These are phyloP conservation scores for Wallacemonas sp. DNA, from an alignment of 208 protist genomes.

Conservation along the genomic window DNA sequence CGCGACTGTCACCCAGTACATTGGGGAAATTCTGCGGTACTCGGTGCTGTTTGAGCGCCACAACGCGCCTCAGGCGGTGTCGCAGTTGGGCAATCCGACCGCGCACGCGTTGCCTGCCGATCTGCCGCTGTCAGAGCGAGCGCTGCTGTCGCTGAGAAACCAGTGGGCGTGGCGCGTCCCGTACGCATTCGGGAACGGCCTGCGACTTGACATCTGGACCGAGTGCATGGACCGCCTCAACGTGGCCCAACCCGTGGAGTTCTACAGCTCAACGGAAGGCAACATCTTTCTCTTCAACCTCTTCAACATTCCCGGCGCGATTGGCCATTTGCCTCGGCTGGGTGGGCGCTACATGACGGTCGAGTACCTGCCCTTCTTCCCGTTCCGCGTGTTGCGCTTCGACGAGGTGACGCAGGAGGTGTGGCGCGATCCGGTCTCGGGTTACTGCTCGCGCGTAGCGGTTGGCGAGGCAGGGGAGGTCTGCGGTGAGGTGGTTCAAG, in stretches of 20 bases:
- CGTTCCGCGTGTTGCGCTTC: conserved; percentile 46
- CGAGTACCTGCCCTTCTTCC: conserved; percentile 45
- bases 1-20: conserved; percentile 88
- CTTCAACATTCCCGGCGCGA: conserved; percentile 45
- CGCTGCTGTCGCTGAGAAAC: conserved; percentile 4
- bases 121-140: conserved; percentile 15
- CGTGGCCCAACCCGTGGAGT: conserved; percentile 69
- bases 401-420: conserved; percentile 50
- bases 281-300: conserved; percentile 71
- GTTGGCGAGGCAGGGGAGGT: conserved; percentile 53
- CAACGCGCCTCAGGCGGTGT: conserved; percentile 5
- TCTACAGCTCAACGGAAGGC: conserved; percentile 90
- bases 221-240: conserved; percentile 50
- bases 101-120: conserved; percentile 7
- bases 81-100: not conserved
- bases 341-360: conserved; percentile 32
- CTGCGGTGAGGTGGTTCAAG: conserved; percentile 51
- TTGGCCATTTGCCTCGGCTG: conserved; percentile 52
- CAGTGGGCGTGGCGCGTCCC: conserved; percentile 53
- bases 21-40: conserved; percentile 91
- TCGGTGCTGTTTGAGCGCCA: conserved; percentile 47
- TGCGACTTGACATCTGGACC: conserved; percentile 86
- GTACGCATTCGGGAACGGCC: conserved; percentile 87
- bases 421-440: conserved; percentile 39
- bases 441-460: conserved; percentile 33